Conservation (phyloP, 139 green algal species). For the Volvox reticuliferus region DNA sequence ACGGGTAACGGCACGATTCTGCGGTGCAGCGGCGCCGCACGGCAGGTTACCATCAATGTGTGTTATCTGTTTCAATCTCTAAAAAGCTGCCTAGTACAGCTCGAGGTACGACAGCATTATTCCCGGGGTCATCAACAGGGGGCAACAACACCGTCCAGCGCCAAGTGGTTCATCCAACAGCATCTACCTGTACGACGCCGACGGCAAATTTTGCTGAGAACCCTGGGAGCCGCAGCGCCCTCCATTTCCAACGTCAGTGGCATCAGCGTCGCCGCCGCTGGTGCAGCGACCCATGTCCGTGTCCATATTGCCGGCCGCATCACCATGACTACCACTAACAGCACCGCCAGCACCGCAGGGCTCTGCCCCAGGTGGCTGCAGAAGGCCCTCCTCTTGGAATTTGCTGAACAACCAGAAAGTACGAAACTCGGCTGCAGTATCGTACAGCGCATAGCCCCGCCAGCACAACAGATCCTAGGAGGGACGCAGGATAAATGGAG, state of each 20-base stretch:
- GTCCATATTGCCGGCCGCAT: not conserved
- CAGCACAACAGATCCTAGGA: conserved; percentile 88
- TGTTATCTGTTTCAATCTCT: too few species aligned
- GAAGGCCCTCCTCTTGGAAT: conserved; percentile 38
- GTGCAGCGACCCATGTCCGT: not conserved
- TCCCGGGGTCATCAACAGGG: too few species aligned
- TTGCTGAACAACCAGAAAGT: conserved; percentile 59
- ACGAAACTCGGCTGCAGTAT: conserved; percentile 90
- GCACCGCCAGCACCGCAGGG: not conserved
- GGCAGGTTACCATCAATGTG: too few species aligned
- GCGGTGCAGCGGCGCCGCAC: not conserved
- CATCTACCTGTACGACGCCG: conserved; percentile 17
- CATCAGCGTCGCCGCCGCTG: not conserved
- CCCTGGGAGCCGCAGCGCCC: not conserved
- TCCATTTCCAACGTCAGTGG: not conserved
- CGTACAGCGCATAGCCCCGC: conserved; percentile 85
- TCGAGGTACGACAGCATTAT: too few species aligned
- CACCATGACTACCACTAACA: too few species aligned
- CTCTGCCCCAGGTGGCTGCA: not conserved
- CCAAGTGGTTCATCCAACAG: too few species aligned
- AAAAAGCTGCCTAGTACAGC: too few species aligned
- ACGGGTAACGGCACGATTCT: conserved; percentile 53
- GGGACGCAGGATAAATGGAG: too few species aligned
- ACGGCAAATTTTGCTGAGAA: not conserved
- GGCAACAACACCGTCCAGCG: too few species aligned